These are phyloP conservation scores for Diaporthe australafricana DNA, from an alignment of 2,329 filamentous ascomycete genomes.

Conservation along the genomic window DNA sequence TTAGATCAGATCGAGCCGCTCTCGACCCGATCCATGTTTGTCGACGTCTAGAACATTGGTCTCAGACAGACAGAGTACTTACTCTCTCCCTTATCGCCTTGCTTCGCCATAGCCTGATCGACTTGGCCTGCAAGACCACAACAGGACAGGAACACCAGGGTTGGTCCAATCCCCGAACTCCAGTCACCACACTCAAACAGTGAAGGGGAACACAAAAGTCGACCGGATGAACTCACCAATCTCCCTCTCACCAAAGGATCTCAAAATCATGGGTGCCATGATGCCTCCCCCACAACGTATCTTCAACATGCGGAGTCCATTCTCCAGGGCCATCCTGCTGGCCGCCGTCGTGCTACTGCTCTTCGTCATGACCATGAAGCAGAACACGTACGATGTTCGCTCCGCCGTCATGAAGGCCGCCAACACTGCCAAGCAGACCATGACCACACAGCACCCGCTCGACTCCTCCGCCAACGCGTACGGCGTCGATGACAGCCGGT, in stretches of 20 bases:
- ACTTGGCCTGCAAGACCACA: conserved; percentile 22
- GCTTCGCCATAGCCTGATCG: conserved; percentile 22
- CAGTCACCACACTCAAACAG: conserved; percentile 22
- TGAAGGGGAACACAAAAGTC: conserved; percentile 20
- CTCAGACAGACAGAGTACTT: neutral
- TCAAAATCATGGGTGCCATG: conserved; percentile 39
- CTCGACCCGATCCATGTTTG: conserved; percentile 17
- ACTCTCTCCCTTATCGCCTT: neutral
- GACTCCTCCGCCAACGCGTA: conserved; percentile 57
- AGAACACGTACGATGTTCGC: conserved; percentile 54
- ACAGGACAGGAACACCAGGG: conserved; percentile 32
- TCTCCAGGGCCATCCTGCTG: conserved; percentile 57
- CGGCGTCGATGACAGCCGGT: conserved; percentile 29
- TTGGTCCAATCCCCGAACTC: conserved; percentile 32
- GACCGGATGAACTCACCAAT: conserved; percentile 38
- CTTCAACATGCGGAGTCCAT: conserved; percentile 62
- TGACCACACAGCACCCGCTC: conserved; percentile 45
- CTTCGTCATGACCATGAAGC: conserved; percentile 54
- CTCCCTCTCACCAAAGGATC: conserved; percentile 35
- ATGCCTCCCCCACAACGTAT: conserved; percentile 49
- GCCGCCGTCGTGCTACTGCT: conserved; percentile 57
- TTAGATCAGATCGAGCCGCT: conserved; percentile 17
- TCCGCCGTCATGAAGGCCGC: conserved; percentile 56
- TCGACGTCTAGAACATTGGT: conserved; percentile 24
- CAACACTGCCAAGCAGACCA: conserved; percentile 47